These are phyloP conservation scores for Fusarium pseudoanthophilum DNA, from an alignment of 2,329 filamentous ascomycete genomes.

Conservation along the genomic window DNA sequence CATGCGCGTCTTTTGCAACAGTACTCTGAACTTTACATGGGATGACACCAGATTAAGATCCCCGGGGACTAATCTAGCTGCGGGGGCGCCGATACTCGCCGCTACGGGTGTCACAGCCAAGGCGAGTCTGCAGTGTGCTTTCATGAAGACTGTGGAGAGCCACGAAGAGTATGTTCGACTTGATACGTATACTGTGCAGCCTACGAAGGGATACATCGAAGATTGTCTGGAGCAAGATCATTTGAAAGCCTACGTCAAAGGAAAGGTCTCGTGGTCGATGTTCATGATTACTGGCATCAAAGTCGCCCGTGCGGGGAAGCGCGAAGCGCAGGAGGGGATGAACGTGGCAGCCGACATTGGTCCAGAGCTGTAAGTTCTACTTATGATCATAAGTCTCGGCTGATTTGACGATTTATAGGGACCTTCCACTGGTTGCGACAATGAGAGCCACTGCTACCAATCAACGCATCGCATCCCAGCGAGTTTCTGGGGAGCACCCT, in stretches of 20 bases:
- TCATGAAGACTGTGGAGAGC: not conserved
- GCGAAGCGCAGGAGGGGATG: accelerated
- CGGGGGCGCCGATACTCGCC: accelerated
- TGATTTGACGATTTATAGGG: too few relatives aligned
- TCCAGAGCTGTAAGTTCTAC: not conserved
- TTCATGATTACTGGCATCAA: not conserved
- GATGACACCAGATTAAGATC: not conserved
- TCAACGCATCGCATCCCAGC: not conserved
- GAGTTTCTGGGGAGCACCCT: accelerated
- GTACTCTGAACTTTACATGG: not conserved
- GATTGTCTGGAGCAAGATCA: not conserved
- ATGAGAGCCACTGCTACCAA: not conserved
- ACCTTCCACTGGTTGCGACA: not conserved
- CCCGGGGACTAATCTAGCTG: accelerated
- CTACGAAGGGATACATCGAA: accelerated
- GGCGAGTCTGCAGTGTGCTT: accelerated
- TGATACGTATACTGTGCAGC: not conserved
- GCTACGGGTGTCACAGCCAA: not conserved
- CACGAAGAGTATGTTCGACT: not conserved
- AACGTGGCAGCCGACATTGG: accelerated
- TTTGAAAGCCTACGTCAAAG: accelerated
- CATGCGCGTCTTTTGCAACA: not conserved
- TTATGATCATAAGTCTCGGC: too few relatives aligned
- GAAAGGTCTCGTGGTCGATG: not conserved
- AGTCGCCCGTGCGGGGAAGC: not conserved